Percentiles rank a stretch among this genome's conserved stretches.
phyloP scores from a whole-genome alignment of 2,329 filamentous ascomycete genomes.

The Allantophomopsis lycopodina region DNA sequence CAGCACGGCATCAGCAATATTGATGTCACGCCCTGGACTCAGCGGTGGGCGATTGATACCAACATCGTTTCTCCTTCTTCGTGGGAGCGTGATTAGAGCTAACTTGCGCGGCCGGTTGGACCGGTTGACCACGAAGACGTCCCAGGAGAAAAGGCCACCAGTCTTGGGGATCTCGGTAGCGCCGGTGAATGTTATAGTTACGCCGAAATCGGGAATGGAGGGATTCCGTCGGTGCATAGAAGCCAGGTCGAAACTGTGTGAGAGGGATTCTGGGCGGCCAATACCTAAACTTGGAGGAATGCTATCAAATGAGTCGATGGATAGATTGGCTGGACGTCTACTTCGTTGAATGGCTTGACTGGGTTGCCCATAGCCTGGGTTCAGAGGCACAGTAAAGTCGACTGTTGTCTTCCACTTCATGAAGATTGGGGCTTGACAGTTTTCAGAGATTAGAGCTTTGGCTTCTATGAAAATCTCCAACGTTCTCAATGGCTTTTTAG shows the following conservation, averaged over 20 bases:
- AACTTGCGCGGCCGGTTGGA: constrained; percentile 50
- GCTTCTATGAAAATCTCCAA: constrained; percentile 48
- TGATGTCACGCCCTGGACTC: constrained; percentile 21
- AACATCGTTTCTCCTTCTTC: constrained; percentile 44
- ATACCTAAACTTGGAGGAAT: constrained; percentile 40
- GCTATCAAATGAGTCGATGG: constrained; percentile 39
- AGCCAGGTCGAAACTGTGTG: constrained; percentile 40
- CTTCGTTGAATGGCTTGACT: constrained; percentile 45
- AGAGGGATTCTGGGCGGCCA: constrained; percentile 42
- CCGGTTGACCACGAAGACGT: constrained; percentile 64
- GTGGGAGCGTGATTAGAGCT: constrained; percentile 54
- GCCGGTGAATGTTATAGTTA: constrained; percentile 62
- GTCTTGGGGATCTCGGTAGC: constrained; percentile 42
- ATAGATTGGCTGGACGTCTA: constrained; percentile 50
- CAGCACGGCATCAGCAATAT: constrained; percentile 49
- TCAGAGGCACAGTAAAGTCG: constrained; percentile 54
- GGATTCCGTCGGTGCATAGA: constrained; percentile 23
- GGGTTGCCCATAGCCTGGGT: constrained; percentile 44
- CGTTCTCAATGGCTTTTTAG: constrained; percentile 32
- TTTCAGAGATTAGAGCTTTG: constrained; percentile 37
- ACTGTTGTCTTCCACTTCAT: constrained; percentile 58
- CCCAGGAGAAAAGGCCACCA: constrained; percentile 58
- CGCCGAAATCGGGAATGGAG: constrained; percentile 45
- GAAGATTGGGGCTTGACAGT: constrained; percentile 44
- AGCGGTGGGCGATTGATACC: constrained; percentile 29